These are phyloP conservation scores for Citrullus amarus DNA, from an alignment of 306 rosid genomes.

Conservation along the genomic window DNA sequence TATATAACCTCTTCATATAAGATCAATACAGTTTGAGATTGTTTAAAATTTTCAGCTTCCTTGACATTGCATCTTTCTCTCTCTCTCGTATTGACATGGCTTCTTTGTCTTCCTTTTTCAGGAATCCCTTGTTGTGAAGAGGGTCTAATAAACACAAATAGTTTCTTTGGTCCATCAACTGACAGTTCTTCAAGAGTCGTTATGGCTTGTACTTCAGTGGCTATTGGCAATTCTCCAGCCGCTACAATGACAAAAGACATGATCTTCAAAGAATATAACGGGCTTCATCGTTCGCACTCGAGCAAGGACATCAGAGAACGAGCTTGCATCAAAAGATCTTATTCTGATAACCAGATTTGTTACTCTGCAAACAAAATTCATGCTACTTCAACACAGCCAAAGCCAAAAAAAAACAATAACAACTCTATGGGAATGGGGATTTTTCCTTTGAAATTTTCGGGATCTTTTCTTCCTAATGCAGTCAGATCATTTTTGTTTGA, in stretches of 20 bases:
- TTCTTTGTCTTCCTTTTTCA: background rate
- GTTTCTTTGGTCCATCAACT: background rate
- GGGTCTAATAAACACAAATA: background rate
- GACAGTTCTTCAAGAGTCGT: conserved; percentile 12
- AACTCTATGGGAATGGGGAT: conserved; percentile 18
- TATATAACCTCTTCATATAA: background rate
- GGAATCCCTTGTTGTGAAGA: background rate
- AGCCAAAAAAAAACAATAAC: conserved; percentile 33
- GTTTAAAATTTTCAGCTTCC: background rate
- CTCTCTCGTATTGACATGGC: background rate
- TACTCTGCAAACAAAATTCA: conserved; percentile 24
- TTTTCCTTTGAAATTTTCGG: conserved; percentile 48
- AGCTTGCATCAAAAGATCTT: conserved; percentile 33
- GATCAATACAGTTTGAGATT: background rate
- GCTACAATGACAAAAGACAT: conserved; percentile 22
- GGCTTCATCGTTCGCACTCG: conserved; percentile 46
- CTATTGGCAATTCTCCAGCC: conserved; percentile 42
- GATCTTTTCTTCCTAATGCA: conserved; percentile 50
- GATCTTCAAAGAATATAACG: conserved; percentile 23
- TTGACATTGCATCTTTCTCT: too few relatives aligned
- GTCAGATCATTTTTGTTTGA: conserved; percentile 49
- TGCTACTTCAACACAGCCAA: conserved; percentile 35
- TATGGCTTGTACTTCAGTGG: conserved; percentile 45
- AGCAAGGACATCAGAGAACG: conserved; percentile 28
- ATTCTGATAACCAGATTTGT: conserved; percentile 56